A percentile compares a stretch with the other conserved stretches of the same genome.
phyloP scores from a whole-genome alignment of 1,284 basidiomycete species.

The Ceratobasidium theobromae region DNA sequence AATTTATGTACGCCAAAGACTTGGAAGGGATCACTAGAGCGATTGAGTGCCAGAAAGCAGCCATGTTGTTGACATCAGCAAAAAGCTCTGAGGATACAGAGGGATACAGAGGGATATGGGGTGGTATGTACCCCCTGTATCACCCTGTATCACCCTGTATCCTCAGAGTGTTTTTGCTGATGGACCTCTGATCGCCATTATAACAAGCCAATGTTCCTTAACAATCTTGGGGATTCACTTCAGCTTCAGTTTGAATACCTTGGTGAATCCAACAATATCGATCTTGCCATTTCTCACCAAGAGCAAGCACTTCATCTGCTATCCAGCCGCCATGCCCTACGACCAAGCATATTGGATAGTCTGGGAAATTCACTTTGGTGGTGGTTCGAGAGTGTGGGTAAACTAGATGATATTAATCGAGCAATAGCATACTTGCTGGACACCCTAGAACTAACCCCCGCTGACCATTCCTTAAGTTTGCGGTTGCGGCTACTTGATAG shows the following conservation, averaged over 20 bases:
- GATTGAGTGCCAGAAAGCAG: neutral
- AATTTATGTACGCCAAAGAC: neutral
- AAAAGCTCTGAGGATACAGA: too few relatives aligned
- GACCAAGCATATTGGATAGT: neutral
- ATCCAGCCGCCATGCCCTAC: neutral
- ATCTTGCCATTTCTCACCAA: neutral
- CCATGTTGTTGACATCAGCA: too few relatives aligned
- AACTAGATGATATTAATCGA: neutral
- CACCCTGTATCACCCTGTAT: too few relatives aligned
- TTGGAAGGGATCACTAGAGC: neutral
- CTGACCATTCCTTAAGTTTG: neutral
- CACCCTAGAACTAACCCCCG: neutral
- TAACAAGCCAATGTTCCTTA: neutral
- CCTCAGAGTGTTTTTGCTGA: too few relatives aligned
- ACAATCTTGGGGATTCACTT: neutral
- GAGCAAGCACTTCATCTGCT: neutral
- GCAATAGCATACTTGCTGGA: neutral
- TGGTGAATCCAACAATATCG: neutral
- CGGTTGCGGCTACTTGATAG: neutral
- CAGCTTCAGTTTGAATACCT: neutral
- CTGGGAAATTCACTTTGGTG: neutral
- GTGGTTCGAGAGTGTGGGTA: neutral
- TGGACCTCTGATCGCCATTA: neutral
- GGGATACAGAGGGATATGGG: too few relatives aligned
- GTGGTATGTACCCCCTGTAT: too few relatives aligned